These are phyloP conservation scores for Paramecium octaurelia DNA, from an alignment of 73 alveolate species.

Conservation along the genomic window DNA sequence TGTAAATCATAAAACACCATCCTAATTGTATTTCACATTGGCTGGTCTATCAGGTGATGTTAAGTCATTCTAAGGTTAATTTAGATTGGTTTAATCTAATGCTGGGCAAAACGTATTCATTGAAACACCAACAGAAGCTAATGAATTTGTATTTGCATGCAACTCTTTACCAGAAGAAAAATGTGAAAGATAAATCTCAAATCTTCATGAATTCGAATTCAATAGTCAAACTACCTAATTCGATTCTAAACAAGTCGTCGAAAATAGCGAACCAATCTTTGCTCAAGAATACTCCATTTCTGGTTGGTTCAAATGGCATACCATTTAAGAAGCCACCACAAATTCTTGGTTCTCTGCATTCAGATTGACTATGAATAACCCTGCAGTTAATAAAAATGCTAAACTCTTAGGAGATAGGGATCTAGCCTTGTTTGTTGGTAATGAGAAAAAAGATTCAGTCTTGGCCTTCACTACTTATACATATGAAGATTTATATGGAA, in stretches of 20 bases:
- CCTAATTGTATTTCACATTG: not conserved
- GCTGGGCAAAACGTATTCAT: not conserved
- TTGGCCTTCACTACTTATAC: slow-evolving; percentile 10
- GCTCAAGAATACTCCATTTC: slow-evolving; percentile 27
- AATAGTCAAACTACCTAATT: not conserved
- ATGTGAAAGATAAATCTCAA: not conserved
- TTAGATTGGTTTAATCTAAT: not conserved
- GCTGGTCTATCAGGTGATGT: not conserved
- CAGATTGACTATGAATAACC: not conserved
- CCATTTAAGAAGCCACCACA: not conserved
- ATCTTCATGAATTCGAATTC: slow-evolving; percentile 37
- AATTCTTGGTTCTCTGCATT: slow-evolving; percentile 40
- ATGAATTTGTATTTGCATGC: not conserved
- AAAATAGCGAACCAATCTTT: not conserved
- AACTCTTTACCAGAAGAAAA: not conserved
- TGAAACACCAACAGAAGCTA: not conserved
- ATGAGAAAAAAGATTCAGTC: not conserved
- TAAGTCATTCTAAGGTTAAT: not conserved
- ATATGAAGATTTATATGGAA: not conserved
- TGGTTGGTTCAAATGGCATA: slow-evolving; percentile 44
- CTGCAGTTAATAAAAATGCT: not conserved
- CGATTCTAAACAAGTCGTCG: not conserved
- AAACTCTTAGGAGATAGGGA: slow-evolving; percentile 41
- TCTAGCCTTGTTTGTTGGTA: slow-evolving; percentile 9
- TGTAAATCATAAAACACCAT: not conserved